Evolutionary conservation across 2,329 filamentous ascomycete genomes (phyloP).

Genomic region (Fusarium sacchari): DNA sequence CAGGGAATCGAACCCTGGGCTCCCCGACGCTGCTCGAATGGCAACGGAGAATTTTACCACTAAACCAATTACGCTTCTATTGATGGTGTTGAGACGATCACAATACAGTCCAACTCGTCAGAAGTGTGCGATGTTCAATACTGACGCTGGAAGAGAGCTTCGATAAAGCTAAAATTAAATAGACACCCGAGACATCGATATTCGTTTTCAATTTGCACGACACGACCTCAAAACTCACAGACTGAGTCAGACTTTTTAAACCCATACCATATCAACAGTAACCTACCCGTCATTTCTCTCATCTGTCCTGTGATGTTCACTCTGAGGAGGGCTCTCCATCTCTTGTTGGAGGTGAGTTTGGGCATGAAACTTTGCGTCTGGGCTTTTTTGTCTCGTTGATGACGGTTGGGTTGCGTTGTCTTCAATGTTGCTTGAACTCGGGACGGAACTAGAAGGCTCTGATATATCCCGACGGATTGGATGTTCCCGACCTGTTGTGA

Average conservation of each 20-base stretch:
- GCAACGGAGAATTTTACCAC: neutral
- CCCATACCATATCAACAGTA: neutral
- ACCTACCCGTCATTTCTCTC: neutral
- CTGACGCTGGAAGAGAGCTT: neutral
- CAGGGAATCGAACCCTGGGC: neutral
- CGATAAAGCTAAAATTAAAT: neutral
- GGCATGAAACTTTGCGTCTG: neutral
- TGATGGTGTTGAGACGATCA: fast-evolving
- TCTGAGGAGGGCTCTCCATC: neutral
- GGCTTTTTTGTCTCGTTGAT: neutral
- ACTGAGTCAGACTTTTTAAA: too few relatives aligned
- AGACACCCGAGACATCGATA: neutral
- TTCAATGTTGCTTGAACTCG: conserved; percentile 27
- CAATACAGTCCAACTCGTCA: neutral
- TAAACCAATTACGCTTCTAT: neutral
- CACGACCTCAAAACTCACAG: too few relatives aligned
- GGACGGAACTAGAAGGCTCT: conserved; percentile 17
- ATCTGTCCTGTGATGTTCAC: neutral
- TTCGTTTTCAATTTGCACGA: neutral
- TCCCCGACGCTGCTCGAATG: neutral
- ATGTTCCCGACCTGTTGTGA: conserved; percentile 29
- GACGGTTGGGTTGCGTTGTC: neutral
- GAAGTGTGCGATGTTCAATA: fast-evolving
- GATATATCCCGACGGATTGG: conserved; percentile 25
- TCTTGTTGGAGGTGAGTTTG: conserved; percentile 9